Evolutionary conservation across 345 rosid genomes (phyloP).

Genomic region (Lepidium africanum): DNA sequence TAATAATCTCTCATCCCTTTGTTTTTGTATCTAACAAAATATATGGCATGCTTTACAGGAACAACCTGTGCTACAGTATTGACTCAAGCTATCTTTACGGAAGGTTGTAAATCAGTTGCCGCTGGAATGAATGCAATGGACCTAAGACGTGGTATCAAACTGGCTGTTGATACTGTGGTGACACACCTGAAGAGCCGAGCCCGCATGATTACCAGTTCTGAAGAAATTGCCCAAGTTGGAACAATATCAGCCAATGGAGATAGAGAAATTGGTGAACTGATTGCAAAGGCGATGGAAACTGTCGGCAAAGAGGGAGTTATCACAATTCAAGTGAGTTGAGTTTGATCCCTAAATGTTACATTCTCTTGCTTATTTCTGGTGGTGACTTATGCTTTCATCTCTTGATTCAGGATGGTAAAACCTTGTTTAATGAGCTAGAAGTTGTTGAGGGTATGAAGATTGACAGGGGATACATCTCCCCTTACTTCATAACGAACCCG

Average conservation of each 20-base stretch:
- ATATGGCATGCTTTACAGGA: slow-evolving; percentile 36
- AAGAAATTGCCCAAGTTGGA: slow-evolving; percentile 98
- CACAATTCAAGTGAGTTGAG: slow-evolving; percentile 66
- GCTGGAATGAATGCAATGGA: slow-evolving; percentile 99
- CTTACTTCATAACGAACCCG: slow-evolving; percentile 78
- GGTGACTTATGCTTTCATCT: neutral
- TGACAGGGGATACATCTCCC: slow-evolving; percentile 91
- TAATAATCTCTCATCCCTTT: neutral
- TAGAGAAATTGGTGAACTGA: slow-evolving; percentile 90
- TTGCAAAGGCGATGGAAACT: slow-evolving; percentile 98
- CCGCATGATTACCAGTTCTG: slow-evolving; percentile 91
- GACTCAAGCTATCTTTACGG: slow-evolving; percentile 73
- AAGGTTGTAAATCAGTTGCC: slow-evolving; percentile 98
- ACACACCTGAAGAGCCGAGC: slow-evolving; percentile 82
- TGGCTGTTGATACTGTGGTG: slow-evolving; percentile 94
- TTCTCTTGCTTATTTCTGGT: neutral
- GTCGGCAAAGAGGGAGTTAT: slow-evolving; percentile 99
- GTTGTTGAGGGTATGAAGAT: slow-evolving; percentile 98
- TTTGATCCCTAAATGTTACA: neutral
- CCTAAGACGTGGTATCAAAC: slow-evolving; percentile 78
- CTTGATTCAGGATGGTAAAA: slow-evolving; percentile 78
- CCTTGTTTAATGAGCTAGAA: slow-evolving; percentile 82
- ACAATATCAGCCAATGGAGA: slow-evolving; percentile 97
- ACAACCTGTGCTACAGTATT: slow-evolving; percentile 94
- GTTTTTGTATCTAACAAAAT: neutral